Base-by-base conservation (phyloP, 495 filamentous ascomycete genomes). In the Penicillium parvum region DNA sequence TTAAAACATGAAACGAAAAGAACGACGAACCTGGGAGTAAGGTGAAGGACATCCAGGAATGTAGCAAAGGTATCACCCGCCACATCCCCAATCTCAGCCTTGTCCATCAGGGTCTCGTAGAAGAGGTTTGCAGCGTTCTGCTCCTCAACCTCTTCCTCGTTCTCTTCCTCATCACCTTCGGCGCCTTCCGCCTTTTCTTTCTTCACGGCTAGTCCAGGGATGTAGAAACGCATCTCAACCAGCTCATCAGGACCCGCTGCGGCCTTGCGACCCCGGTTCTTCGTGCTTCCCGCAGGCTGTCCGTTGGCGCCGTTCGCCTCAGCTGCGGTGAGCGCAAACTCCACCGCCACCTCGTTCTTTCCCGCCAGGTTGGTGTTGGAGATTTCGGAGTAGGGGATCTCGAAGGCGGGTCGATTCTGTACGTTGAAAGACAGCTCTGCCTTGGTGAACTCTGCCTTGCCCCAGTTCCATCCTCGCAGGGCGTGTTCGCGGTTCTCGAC, bases 381-480 rank as follows among this genome's bases (percentile, higher is more conserved):
- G 49, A 99, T 92, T 63, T 99, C 94, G 22, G 87, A 85, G 71
- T 95, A 99, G 14, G 94, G 94, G 28, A 99, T 83, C 64, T 97
- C 92, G 71, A 99, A 99, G 1, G 94, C 87, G 4, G 94, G 94
- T 51, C 90, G 85, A 57, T 95, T 99, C 54, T 92, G 87, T 15
- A 99, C 94, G 63, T 88, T 96, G 72, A 99, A 99, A 14, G 86
- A 73, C 21, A 99, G 79, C 66, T 99, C 94, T 32, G 86, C 83
- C 63, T 97, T 96, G 47, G 85, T 83, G 58, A 99, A 96, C 59
- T 99, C 94, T 43, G 85, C 87, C 66, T 97, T 99, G 46, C 94
- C 94, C 94, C 94, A 99, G 61, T 97, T 99, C 94, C 94, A 99
- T 26, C 94, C 94, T 48, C 92, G 85, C 32, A 99, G 74, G 4